Evolutionary conservation across 2,329 filamentous ascomycete genomes (phyloP), one percentile per base, ranked within the genome.

Genomic region (Balansia obtecta): DNA sequence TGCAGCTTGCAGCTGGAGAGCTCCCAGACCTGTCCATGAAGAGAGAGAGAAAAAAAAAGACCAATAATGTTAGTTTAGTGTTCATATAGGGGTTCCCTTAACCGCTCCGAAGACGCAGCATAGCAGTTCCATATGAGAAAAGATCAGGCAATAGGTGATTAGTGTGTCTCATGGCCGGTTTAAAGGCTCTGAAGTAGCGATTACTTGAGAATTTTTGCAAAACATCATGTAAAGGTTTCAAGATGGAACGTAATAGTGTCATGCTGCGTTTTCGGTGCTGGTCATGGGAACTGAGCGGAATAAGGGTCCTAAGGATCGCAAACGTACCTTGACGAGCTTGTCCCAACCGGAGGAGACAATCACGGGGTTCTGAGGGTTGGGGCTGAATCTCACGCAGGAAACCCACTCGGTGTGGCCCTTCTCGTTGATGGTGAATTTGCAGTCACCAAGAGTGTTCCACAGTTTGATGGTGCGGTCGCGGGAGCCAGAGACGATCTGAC

Each of bases 391-490:
- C 64, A 98, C 93, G 80, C 91, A 97, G 58, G 91, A 96, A 64
- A 95, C 93, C 93, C 93, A 98, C 76, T 98, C 93, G 75, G 88
- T 88, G 83, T 98, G 93, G 71, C 93, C 93, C 86, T 98, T 98
- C 72, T 98, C 93, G 76, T 88, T 95, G 81, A 98, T 97, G 79
- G 91, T 98, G 85, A 84, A 98, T 83, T 98, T 98, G 90, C 93
- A 98, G 84, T 98, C 93, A 76, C 93, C 93, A 61, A 98, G 88
- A 65, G 93, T 98, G 83, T 98, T 98, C 93, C 93, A 98, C 67
- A 98, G 85, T 88, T 97, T 98, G 83, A 98, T 97, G 69, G 87
- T 88, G 72, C 89, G 86, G 81, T 98, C 93, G 73, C 93, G 90
- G 60, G 93, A 97, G 62, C 90, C 93, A 61, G 93, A 97, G 67